Evolutionary conservation across 768 basidiomycete genomes (phyloP).

Genomic region (Paxillus involutus): DNA sequence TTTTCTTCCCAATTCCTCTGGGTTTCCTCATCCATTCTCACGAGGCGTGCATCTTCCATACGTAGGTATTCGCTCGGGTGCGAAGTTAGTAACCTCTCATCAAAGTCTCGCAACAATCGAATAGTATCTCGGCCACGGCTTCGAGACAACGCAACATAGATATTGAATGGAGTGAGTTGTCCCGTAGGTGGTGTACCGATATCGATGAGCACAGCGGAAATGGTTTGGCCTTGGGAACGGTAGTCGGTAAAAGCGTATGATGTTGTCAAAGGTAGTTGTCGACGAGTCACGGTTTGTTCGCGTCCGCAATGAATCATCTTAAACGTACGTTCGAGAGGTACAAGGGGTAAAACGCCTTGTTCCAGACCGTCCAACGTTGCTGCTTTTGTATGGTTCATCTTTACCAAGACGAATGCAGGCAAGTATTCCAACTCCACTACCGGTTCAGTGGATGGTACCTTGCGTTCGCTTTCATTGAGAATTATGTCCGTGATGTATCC

Average conservation of each 20-base stretch:
- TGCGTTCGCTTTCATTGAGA: constrained; percentile 28
- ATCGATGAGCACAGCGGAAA: constrained; percentile 35
- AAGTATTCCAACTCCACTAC: background rate
- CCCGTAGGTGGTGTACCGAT: constrained; percentile 31
- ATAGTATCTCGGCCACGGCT: constrained; percentile 14
- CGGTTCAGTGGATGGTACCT: background rate
- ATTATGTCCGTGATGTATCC: constrained; percentile 27
- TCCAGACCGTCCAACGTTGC: too few relatives aligned
- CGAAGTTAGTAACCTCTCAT: constrained; percentile 19
- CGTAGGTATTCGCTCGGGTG: background rate
- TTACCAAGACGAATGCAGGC: background rate
- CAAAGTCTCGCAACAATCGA: constrained; percentile 30
- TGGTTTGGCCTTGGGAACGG: constrained; percentile 40
- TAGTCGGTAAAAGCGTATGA: constrained; percentile 46
- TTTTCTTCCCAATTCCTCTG: too few relatives aligned
- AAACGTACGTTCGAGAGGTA: too few relatives aligned
- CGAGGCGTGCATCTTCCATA: background rate
- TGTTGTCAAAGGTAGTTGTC: constrained; percentile 20
- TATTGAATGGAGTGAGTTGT: constrained; percentile 34
- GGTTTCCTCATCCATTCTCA: too few relatives aligned
- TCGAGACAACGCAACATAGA: constrained; percentile 38
- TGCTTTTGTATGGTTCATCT: constrained; percentile 6
- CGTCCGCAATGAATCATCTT: too few relatives aligned
- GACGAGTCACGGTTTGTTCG: constrained; percentile 3
- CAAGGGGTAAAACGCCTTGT: too few relatives aligned